These are phyloP conservation scores for Ballota nigra DNA, from an alignment of 257 asterid genomes.

Conservation along the genomic window DNA sequence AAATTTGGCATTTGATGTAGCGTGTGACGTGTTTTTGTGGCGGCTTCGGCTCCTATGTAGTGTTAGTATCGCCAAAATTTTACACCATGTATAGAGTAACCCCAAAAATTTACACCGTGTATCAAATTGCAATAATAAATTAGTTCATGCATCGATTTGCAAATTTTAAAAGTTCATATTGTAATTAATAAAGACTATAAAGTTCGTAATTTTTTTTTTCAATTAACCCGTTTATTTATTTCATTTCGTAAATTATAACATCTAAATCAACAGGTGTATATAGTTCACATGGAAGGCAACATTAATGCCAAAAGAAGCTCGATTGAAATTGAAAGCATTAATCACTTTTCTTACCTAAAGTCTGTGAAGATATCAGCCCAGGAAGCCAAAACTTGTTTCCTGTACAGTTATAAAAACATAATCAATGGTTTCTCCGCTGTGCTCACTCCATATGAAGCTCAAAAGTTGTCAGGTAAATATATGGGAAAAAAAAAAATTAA, in stretches of 20 bases:
- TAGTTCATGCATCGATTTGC: no score
- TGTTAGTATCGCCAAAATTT: no score
- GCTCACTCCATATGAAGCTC: not conserved
- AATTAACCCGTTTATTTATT: not conserved
- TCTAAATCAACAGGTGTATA: not conserved
- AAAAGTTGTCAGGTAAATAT: not conserved
- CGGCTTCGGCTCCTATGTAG: no score
- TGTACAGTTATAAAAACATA: not conserved
- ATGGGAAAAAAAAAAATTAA: no score
- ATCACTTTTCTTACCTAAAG: not conserved
- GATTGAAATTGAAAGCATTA: slow-evolving; percentile 40
- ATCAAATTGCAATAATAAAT: no score
- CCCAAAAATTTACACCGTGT: no score
- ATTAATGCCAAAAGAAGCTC: slow-evolving; percentile 29
- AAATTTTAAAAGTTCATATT: no score
- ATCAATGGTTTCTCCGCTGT: not conserved
- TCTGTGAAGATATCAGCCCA: not conserved
- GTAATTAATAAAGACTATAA: no score
- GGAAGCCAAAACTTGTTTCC: not conserved
- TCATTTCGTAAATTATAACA: not conserved
- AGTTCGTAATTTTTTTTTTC: no score
- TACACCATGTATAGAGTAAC: no score
- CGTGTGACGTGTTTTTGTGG: no score
- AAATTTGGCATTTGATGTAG: no score
- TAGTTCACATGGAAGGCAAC: slow-evolving; percentile 24